These are phyloP conservation scores for Chytridium lagenaria DNA, from an alignment of 371 early-diverging fungal genomes.

Conservation along the genomic window DNA sequence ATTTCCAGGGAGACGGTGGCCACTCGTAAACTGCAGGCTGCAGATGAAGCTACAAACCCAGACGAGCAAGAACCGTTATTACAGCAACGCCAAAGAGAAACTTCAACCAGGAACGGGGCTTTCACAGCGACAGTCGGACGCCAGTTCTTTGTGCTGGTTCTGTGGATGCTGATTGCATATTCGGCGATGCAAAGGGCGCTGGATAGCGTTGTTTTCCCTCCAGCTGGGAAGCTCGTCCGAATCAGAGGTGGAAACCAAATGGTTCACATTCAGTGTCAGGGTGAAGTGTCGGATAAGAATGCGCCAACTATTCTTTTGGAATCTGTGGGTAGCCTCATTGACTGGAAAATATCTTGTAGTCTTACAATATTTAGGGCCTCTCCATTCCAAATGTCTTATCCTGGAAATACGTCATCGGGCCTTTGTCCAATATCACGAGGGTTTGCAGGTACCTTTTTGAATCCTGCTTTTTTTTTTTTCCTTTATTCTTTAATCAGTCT, in stretches of 20 bases:
- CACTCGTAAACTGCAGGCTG: neutral
- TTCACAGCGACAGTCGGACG: too few species aligned
- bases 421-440: neutral
- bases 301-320: conserved; percentile 32
- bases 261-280: conserved; percentile 24
- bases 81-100: neutral
- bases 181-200: neutral
- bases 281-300: neutral
- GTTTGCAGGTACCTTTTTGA: conserved; percentile 21
- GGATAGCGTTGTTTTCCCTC: conserved; percentile 10
- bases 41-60: neutral
- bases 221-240: conserved; percentile 17
- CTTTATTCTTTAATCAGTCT: neutral
- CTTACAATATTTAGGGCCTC: conserved; percentile 8
- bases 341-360: neutral
- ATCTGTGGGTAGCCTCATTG: neutral
- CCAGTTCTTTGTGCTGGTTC: neutral
- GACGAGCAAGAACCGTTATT: neutral
- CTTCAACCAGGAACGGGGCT: neutral
- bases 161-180: neutral
- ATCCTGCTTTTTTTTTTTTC: neutral
- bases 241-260: neutral
- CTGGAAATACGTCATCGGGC: conserved; percentile 14
- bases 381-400: conserved; percentile 7
- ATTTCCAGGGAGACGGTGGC: neutral